Conservation (phyloP, 2,329 filamentous ascomycete genomes). For the Calonectria pteridis region DNA sequence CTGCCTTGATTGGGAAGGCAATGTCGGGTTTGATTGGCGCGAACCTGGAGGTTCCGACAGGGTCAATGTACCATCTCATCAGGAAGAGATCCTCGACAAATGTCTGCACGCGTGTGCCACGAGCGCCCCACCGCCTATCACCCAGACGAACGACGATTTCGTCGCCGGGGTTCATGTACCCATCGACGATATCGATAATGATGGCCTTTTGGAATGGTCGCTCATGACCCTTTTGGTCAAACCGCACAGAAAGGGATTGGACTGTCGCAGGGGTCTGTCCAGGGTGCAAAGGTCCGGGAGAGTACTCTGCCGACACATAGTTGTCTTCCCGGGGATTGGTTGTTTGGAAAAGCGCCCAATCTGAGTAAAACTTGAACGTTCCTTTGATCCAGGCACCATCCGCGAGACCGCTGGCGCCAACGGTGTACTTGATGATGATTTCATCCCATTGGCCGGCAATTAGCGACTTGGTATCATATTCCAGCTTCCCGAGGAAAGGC, state of each 20-base stretch:
- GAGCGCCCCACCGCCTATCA: slow-evolving; percentile 47
- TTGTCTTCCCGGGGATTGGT: slow-evolving; percentile 46
- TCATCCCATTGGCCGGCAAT: slow-evolving; percentile 48
- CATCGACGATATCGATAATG: slow-evolving; percentile 52
- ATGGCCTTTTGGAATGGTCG: slow-evolving; percentile 54
- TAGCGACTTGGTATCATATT: slow-evolving; percentile 39
- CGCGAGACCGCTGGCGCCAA: slow-evolving; percentile 39
- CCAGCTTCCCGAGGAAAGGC: slow-evolving; percentile 45
- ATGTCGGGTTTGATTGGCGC: slow-evolving; percentile 51
- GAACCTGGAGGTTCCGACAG: slow-evolving; percentile 51
- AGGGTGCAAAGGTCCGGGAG: slow-evolving; percentile 39
- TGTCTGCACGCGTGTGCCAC: slow-evolving; percentile 50
- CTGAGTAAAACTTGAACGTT: slow-evolving; percentile 54
- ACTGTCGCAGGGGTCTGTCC: slow-evolving; percentile 51
- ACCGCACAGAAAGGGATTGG: slow-evolving; percentile 48
- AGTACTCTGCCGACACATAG: slow-evolving; percentile 51
- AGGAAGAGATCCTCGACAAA: slow-evolving; percentile 51
- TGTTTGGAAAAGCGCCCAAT: slow-evolving; percentile 52
- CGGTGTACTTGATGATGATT: slow-evolving; percentile 43
- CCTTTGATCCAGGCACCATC: slow-evolving; percentile 53
- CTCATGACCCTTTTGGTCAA: slow-evolving; percentile 55
- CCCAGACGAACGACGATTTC: slow-evolving; percentile 50
- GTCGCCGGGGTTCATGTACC: slow-evolving; percentile 52
- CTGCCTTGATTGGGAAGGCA: slow-evolving; percentile 40
- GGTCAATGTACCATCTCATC: slow-evolving; percentile 54